These are phyloP conservation scores for Trichoderma sp. DNA, from an alignment of 2,329 filamentous ascomycete species.

Conservation along the genomic window DNA sequence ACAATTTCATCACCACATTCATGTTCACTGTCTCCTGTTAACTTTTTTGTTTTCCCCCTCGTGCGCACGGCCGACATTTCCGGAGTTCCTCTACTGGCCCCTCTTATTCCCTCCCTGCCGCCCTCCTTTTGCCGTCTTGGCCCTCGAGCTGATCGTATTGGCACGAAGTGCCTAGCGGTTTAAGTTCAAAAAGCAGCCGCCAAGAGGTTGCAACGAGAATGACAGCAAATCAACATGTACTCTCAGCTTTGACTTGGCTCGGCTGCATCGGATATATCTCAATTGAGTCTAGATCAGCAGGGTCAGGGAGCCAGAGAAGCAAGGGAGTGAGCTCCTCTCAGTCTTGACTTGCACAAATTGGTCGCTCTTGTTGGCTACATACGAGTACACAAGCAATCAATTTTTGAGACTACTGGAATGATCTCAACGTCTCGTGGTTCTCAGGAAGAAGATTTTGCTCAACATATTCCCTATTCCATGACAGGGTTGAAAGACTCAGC, in stretches of 20 bases:
- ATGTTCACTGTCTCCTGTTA: not conserved
- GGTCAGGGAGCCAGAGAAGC: not conserved
- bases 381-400: not conserved
- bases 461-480: not conserved
- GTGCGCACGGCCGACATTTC: not conserved
- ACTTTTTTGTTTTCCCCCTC: not conserved
- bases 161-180: not conserved
- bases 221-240: not conserved
- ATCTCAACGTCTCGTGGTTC: not conserved
- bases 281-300: not conserved
- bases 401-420: not conserved
- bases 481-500: not conserved
- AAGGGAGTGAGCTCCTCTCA: not conserved
- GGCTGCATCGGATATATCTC: constrained; percentile 8
- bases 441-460: not conserved
- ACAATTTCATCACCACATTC: not conserved
- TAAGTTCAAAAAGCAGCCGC: not conserved
- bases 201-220: constrained; percentile 2
- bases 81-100: not conserved
- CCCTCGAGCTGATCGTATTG: not conserved
- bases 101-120: not conserved
- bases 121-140: not conserved
- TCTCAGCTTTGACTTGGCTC: constrained; percentile 8
- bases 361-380: not conserved
- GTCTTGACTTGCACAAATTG: not conserved